Conservation (phyloP, 2,329 filamentous ascomycete genomes). For the Byssothecium circinans region DNA sequence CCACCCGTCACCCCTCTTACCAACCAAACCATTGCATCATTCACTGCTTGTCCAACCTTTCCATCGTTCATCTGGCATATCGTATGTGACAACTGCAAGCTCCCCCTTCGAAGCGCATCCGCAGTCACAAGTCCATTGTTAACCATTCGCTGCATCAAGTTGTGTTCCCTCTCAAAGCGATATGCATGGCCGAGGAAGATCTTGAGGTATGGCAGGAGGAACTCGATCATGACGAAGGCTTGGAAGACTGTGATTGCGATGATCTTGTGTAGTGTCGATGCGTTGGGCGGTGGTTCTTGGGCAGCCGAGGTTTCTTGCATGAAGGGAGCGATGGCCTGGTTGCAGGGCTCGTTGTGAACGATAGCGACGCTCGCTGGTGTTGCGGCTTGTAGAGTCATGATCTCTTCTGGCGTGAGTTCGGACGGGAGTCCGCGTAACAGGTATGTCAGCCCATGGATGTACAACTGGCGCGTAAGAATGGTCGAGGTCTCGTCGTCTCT, state of each 20-base stretch:
- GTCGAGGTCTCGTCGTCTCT: slow-evolving; percentile 39
- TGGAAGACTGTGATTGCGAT: slow-evolving; percentile 61
- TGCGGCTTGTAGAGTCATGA: slow-evolving; percentile 54
- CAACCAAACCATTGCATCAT: slow-evolving; percentile 62
- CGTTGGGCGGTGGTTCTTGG: slow-evolving; percentile 18
- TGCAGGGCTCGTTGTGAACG: slow-evolving; percentile 12
- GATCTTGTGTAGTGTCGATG: slow-evolving; percentile 61
- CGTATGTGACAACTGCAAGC: slow-evolving; percentile 56
- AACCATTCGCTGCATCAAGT: slow-evolving; percentile 62
- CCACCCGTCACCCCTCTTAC: slow-evolving; percentile 66
- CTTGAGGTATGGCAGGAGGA: slow-evolving; percentile 64
- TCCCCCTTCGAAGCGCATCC: slow-evolving; percentile 56
- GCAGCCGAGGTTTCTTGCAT: slow-evolving; percentile 9
- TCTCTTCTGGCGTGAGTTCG: slow-evolving; percentile 60
- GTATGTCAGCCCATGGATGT: slow-evolving; percentile 65
- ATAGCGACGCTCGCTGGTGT: slow-evolving; percentile 46
- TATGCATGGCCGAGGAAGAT: slow-evolving; percentile 58
- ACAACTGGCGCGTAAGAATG: slow-evolving; percentile 62
- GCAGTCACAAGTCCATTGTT: slow-evolving; percentile 56
- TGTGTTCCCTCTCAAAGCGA: slow-evolving; percentile 67
- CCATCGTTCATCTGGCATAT: slow-evolving; percentile 66
- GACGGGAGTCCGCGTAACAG: slow-evolving; percentile 64
- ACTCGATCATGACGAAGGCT: slow-evolving; percentile 61
- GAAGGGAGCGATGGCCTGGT: slow-evolving; percentile 19
- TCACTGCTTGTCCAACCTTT: slow-evolving; percentile 61